Percentiles rank a stretch among this genome's conserved stretches.
These are phyloP conservation scores for Colletotrichum navitas DNA, from an alignment of 2,329 filamentous ascomycete species.

Conservation along the genomic window DNA sequence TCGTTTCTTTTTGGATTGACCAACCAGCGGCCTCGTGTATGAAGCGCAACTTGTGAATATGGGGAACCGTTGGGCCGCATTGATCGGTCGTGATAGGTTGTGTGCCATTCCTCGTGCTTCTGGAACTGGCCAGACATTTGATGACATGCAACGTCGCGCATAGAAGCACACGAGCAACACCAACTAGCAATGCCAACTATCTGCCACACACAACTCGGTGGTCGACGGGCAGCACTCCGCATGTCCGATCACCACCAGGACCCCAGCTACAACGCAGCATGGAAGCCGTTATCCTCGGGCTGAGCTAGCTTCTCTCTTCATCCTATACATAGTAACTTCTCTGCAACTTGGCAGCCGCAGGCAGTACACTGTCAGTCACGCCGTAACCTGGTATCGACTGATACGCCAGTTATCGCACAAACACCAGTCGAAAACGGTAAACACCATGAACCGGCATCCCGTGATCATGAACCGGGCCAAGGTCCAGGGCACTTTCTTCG, in stretches of 20 bases:
- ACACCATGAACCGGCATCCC: background rate
- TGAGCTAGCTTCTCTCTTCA: background rate
- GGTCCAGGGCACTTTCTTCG: background rate
- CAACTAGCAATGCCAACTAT: background rate
- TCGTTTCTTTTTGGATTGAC: conserved; percentile 10
- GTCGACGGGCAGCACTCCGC: conserved; percentile 5
- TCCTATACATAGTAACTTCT: conserved; percentile 17
- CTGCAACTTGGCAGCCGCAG: conserved; percentile 16
- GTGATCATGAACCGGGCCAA: conserved; percentile 10
- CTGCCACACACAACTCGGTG: background rate
- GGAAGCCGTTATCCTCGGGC: background rate
- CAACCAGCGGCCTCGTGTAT: conserved; percentile 20
- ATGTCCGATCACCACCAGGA: conserved; percentile 1
- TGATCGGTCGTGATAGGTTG: conserved; percentile 24
- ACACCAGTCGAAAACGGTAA: conserved; percentile 36
- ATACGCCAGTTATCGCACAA: conserved; percentile 15
- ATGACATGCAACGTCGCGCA: conserved; percentile 20
- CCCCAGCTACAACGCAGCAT: conserved; percentile 1
- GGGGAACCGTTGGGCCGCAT: background rate
- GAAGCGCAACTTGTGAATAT: conserved; percentile 7
- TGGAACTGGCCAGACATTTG: conserved; percentile 34
- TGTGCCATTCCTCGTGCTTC: conserved; percentile 16
- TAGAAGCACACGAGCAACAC: conserved; percentile 16
- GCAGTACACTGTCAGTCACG: background rate
- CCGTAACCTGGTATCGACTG: conserved; percentile 8